These are phyloP conservation scores for Pseudogymnoascus sp. DNA, from an alignment of 2,329 filamentous ascomycete species.

Conservation along the genomic window DNA sequence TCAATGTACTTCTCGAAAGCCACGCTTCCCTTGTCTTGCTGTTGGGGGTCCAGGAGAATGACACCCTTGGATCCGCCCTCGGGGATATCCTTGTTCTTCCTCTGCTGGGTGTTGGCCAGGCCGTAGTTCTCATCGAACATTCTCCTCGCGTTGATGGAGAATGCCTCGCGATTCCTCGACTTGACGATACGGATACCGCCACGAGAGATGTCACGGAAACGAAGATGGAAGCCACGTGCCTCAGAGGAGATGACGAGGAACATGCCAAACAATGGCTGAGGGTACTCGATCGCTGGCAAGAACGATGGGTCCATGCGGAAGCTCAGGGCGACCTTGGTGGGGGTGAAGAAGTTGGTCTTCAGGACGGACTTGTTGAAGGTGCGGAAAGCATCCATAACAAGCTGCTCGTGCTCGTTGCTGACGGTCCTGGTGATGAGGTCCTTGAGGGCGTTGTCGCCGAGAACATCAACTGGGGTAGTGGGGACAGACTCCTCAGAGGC, in stretches of 20 bases:
- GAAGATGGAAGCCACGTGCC: slow-evolving; percentile 92
- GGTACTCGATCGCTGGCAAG: slow-evolving; percentile 85
- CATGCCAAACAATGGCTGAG: slow-evolving; percentile 92
- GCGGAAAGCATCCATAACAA: slow-evolving; percentile 95
- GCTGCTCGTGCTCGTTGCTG: slow-evolving; percentile 88
- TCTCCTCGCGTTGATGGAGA: slow-evolving; percentile 90
- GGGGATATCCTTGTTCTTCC: slow-evolving; percentile 99
- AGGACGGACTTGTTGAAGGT: slow-evolving; percentile 89
- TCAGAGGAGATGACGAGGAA: slow-evolving; percentile 97
- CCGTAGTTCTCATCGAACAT: slow-evolving; percentile 99
- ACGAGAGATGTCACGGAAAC: slow-evolving; percentile 93
- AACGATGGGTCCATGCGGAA: slow-evolving; percentile 89
- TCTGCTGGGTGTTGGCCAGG: slow-evolving; percentile 94
- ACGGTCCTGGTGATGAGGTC: slow-evolving; percentile 72
- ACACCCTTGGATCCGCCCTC: slow-evolving; percentile 98
- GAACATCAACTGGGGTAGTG: slow-evolving; percentile 54
- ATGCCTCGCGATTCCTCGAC: slow-evolving; percentile 91
- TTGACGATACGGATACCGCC: slow-evolving; percentile 98
- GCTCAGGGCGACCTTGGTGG: slow-evolving; percentile 94
- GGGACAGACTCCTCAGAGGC: slow-evolving; percentile 42
- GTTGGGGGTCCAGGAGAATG: slow-evolving; percentile 83
- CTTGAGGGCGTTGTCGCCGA: slow-evolving; percentile 66
- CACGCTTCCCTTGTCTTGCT: slow-evolving; percentile 85
- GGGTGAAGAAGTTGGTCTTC: slow-evolving; percentile 94
- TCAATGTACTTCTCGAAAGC: slow-evolving; percentile 99